Percentiles rank a stretch among this genome's conserved stretches.
These are phyloP conservation scores for Zymoseptoria pseudotritici DNA, from an alignment of 2,329 filamentous ascomycete genomes.

Conservation along the genomic window DNA sequence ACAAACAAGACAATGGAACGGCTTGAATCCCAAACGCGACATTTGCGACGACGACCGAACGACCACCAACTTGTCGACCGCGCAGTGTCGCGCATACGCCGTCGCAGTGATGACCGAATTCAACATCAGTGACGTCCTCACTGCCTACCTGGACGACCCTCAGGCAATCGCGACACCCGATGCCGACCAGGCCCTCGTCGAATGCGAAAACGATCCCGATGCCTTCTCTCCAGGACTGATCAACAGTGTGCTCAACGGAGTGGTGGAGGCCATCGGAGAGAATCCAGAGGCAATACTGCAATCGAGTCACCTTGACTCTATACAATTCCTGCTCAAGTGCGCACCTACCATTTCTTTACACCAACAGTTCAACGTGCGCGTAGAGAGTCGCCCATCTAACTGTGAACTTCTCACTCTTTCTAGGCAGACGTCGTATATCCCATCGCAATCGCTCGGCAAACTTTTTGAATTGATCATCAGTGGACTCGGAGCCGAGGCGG, in stretches of 20 bases:
- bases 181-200: slow-evolving; percentile 72
- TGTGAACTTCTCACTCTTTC: slow-evolving; percentile 57
- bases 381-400: slow-evolving; percentile 39
- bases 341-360: slow-evolving; percentile 49
- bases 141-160: slow-evolving; percentile 93
- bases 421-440: slow-evolving; percentile 74
- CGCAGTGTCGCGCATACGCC: slow-evolving; percentile 4
- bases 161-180: slow-evolving; percentile 75
- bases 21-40: neutral
- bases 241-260: slow-evolving; percentile 80
- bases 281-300: slow-evolving; percentile 81
- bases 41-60: slow-evolving; percentile 1
- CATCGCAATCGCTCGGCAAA: slow-evolving; percentile 79
- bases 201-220: slow-evolving; percentile 89
- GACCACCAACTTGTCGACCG: neutral
- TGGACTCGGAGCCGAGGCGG: slow-evolving; percentile 67
- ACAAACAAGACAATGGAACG: neutral
- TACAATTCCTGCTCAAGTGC: slow-evolving; percentile 96
- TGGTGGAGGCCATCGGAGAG: slow-evolving; percentile 85
- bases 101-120: slow-evolving; percentile 64
- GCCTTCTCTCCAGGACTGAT: slow-evolving; percentile 69
- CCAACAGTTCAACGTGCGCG: slow-evolving; percentile 21
- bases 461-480: slow-evolving; percentile 78
- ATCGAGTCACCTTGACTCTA: slow-evolving; percentile 74
- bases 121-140: slow-evolving; percentile 93